A percentile compares a stretch with the other conserved stretches of the same genome.
Evolutionary conservation across 2,329 filamentous ascomycete genomes (phyloP).

Genomic region (Setomelanomma holmii): DNA sequence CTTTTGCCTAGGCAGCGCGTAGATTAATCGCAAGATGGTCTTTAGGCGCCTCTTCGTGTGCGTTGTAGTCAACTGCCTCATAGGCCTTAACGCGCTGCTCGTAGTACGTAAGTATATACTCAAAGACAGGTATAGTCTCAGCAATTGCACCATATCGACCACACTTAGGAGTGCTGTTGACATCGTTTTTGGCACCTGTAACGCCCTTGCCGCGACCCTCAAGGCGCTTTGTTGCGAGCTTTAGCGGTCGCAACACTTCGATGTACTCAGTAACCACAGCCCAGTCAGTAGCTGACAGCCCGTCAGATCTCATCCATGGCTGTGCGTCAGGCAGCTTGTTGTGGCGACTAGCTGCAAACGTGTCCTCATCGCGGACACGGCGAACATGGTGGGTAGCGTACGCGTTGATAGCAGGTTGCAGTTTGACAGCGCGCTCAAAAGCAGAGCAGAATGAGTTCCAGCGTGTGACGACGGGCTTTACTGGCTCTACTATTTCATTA

Average conservation of each 20-base stretch:
- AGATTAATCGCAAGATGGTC: background rate
- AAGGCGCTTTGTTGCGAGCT: background rate
- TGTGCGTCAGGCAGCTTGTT: background rate
- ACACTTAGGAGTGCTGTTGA: no score
- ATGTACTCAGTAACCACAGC: background rate
- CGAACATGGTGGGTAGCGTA: background rate
- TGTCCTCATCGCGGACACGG: background rate
- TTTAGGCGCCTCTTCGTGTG: no score
- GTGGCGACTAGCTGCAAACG: background rate
- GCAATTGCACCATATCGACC: background rate
- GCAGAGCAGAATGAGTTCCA: no score
- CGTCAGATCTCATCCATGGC: background rate
- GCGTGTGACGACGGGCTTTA: no score
- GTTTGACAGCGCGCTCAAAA: no score
- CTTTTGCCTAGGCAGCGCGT: background rate
- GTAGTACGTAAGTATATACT: no score
- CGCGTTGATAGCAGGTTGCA: no score
- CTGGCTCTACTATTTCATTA: background rate
- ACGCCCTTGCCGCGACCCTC: background rate
- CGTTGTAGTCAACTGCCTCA: no score
- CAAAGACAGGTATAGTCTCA: background rate
- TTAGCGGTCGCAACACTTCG: background rate
- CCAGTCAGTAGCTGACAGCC: background rate
- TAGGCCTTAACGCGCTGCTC: no score
- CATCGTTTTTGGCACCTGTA: no score